Evolutionary conservation across 129 eudicot genomes (phyloP).

Genomic region (Artemisia tridentata): DNA sequence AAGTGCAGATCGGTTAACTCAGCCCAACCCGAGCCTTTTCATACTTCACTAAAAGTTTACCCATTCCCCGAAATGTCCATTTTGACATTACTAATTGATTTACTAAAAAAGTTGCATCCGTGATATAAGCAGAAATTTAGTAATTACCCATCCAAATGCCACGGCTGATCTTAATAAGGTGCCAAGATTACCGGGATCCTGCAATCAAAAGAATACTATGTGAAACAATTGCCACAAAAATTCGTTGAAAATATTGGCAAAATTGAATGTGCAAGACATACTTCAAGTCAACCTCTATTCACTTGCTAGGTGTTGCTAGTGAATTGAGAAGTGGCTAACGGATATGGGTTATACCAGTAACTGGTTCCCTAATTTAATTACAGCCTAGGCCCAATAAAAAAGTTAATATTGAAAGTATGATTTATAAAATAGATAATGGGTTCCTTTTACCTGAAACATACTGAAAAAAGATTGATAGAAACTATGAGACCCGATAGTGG

Average conservation of each 20-base stretch:
- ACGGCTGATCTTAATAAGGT: slow-evolving; percentile 85
- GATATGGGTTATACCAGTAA: no score
- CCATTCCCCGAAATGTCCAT: no score
- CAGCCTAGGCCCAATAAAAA: neutral
- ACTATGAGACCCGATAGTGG: neutral
- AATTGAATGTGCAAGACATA: neutral
- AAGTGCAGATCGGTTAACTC: no score
- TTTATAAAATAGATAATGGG: neutral
- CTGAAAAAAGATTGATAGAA: neutral
- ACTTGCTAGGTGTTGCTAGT: no score
- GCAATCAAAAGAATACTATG: slow-evolving; percentile 32
- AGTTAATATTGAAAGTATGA: neutral
- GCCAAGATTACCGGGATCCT: slow-evolving; percentile 99
- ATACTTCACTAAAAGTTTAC: no score
- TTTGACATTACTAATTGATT: no score
- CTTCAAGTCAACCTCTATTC: neutral
- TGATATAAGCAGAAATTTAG: neutral
- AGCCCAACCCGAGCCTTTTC: no score
- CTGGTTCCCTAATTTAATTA: no score
- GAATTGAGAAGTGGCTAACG: no score
- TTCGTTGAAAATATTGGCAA: neutral
- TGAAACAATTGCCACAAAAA: slow-evolving; percentile 18
- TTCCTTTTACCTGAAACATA: neutral
- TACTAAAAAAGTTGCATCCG: no score
- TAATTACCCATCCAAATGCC: slow-evolving; percentile 84